Evolutionary conservation across 441 rosid species (phyloP).

Genomic region (Theobroma grandiflorum): DNA sequence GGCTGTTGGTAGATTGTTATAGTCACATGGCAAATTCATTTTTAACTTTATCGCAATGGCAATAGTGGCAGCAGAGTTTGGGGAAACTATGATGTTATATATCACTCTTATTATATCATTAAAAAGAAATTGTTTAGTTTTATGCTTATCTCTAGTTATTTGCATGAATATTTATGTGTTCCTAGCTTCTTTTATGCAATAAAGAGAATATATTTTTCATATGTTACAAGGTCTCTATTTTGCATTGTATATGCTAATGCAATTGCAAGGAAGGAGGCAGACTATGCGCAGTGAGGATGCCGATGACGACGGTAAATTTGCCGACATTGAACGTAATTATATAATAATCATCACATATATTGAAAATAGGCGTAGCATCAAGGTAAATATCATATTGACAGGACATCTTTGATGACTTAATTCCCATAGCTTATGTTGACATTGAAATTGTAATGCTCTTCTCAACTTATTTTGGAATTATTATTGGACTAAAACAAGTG

Average conservation of each 20-base stretch:
- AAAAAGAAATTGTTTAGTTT: too few species aligned
- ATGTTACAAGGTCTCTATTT: background rate
- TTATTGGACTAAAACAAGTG: background rate
- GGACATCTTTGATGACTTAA: background rate
- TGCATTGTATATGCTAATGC: background rate
- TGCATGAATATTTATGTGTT: too few species aligned
- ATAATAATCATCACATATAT: background rate
- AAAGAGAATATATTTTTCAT: background rate
- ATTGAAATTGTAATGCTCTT: background rate
- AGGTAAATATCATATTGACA: slow-evolving; percentile 1
- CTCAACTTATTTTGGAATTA: background rate
- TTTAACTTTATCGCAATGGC: too few species aligned
- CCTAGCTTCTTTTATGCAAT: too few species aligned
- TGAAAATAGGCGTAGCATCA: background rate
- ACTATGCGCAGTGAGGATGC: background rate
- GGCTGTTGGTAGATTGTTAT: too few species aligned
- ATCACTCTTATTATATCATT: too few species aligned
- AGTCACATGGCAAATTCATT: too few species aligned
- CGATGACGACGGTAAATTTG: background rate
- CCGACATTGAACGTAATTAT: slow-evolving; percentile 10
- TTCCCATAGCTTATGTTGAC: background rate
- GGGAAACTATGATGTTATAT: too few species aligned
- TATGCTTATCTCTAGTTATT: too few species aligned
- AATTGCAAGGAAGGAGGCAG: background rate
- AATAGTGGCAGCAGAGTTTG: too few species aligned